Conservation (phyloP, 140 eudicot genomes). For the Ambrosia hybrid region DNA sequence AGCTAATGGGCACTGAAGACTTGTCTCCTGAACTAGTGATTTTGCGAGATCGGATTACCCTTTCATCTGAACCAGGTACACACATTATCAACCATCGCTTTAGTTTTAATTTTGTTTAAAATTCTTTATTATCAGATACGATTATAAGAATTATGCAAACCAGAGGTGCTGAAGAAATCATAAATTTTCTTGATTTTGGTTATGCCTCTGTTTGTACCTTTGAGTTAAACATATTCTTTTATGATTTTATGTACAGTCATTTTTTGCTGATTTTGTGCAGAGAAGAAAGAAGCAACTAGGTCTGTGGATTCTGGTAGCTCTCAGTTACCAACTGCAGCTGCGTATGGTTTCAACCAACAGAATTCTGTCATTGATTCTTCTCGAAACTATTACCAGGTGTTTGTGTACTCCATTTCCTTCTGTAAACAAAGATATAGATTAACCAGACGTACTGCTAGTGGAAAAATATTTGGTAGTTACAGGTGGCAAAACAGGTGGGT, state of each 20-base stretch:
- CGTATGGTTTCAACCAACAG: slow-evolving; percentile 47
- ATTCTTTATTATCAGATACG: too few species aligned
- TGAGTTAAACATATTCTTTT: too few species aligned
- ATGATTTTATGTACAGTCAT: background rate
- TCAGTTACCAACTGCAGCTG: slow-evolving; percentile 33
- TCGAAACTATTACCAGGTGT: slow-evolving; percentile 61
- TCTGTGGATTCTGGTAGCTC: slow-evolving; percentile 45
- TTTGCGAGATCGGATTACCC: slow-evolving; percentile 77
- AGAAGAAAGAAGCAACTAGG: slow-evolving; percentile 30
- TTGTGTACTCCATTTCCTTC: slow-evolving; percentile 3
- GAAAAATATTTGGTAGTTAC: background rate
- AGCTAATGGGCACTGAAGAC: slow-evolving; percentile 78
- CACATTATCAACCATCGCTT: background rate
- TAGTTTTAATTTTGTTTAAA: too few species aligned
- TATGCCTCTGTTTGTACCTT: too few species aligned
- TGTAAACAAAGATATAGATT: slow-evolving; percentile 7
- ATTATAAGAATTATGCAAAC: too few species aligned
- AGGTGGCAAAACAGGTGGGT: background rate
- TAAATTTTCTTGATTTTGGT: too few species aligned
- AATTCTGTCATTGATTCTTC: slow-evolving; percentile 48
- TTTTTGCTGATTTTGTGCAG: slow-evolving; percentile 27
- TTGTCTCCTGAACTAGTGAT: slow-evolving; percentile 82
- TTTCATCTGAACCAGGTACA: slow-evolving; percentile 70
- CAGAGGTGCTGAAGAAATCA: too few species aligned
- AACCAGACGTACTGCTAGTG: slow-evolving; percentile 7